These are phyloP conservation scores for Cladosporium oxysporum DNA, from an alignment of 2,329 filamentous ascomycete species.

Conservation along the genomic window DNA sequence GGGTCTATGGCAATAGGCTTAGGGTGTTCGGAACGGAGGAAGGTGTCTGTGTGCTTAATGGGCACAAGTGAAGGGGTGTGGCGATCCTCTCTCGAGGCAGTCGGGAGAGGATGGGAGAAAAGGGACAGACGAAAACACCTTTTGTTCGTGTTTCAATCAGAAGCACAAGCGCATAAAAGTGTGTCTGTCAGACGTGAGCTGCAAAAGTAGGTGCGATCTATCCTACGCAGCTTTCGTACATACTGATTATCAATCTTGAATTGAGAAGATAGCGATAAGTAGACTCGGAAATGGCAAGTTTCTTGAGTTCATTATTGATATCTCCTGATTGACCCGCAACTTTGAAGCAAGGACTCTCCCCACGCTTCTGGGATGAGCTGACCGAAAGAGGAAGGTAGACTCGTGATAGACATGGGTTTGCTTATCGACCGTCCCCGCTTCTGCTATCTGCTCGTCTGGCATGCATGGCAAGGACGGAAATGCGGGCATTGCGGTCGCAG, in stretches of 20 bases:
- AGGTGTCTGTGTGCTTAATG: constrained; percentile 43
- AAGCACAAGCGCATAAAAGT: not conserved
- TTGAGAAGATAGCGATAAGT: constrained; percentile 6
- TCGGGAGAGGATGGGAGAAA: not conserved
- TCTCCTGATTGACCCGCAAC: not conserved
- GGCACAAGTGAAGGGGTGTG: not conserved
- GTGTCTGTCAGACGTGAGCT: not conserved
- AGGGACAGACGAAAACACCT: not conserved
- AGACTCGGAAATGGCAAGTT: not conserved
- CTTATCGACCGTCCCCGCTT: constrained; percentile 7
- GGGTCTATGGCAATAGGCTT: constrained; percentile 59
- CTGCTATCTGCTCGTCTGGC: not conserved
- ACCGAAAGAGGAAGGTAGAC: constrained; percentile 7
- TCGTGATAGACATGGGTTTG: not conserved
- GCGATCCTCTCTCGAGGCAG: not conserved
- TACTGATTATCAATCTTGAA: constrained; percentile 8
- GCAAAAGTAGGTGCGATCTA: constrained; percentile 26
- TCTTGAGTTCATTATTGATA: not conserved
- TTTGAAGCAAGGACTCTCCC: not conserved
- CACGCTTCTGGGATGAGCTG: not conserved
- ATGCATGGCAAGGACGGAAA: not conserved
- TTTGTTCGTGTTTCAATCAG: not conserved
- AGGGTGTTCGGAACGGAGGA: constrained; percentile 63
- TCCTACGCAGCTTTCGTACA: constrained; percentile 24
- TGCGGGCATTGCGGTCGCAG: not conserved